Conservation (phyloP, 1,139 yeast genomes). For the Sugiyamaella japonica region DNA sequence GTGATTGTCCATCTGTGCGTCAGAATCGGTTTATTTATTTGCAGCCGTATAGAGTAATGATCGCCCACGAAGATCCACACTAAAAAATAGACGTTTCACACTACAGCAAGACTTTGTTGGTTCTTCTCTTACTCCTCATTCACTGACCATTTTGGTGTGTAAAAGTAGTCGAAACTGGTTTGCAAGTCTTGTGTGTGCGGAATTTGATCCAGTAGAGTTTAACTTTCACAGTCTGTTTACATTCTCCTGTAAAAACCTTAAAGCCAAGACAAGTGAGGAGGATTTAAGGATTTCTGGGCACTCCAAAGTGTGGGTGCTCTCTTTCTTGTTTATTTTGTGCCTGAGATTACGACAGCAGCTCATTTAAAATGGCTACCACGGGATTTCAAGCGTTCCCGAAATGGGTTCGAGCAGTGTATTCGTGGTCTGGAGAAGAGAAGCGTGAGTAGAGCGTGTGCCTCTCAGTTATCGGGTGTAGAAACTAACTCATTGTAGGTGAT, state of each 20-base stretch:
- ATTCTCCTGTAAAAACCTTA: slow-evolving; percentile 9
- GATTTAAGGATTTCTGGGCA: background rate
- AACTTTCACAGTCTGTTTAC: slow-evolving; percentile 3
- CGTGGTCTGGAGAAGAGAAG: slow-evolving; percentile 90
- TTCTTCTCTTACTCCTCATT: background rate
- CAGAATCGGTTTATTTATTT: slow-evolving; percentile 5
- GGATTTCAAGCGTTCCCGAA: slow-evolving; percentile 49
- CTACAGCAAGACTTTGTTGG: background rate
- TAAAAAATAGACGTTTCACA: background rate
- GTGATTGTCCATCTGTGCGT: background rate
- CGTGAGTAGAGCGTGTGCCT: slow-evolving; percentile 30
- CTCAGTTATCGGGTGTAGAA: background rate
- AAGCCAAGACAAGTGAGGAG: background rate
- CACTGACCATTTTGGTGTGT: background rate
- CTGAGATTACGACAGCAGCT: background rate
- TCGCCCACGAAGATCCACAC: background rate
- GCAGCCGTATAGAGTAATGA: slow-evolving; percentile 3
- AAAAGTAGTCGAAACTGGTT: too few species aligned
- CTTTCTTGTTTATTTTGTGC: background rate
- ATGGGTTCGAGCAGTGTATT: slow-evolving; percentile 71
- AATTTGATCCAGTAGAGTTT: background rate
- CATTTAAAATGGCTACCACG: background rate
- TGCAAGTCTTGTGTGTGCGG: background rate
- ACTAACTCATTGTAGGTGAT: slow-evolving; percentile 50
- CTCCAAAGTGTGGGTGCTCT: background rate